A percentile compares a stretch with the other conserved stretches of the same genome.
Conservation (phyloP, 176 grass and related monocot species). For the Lolium rigidum region DNA sequence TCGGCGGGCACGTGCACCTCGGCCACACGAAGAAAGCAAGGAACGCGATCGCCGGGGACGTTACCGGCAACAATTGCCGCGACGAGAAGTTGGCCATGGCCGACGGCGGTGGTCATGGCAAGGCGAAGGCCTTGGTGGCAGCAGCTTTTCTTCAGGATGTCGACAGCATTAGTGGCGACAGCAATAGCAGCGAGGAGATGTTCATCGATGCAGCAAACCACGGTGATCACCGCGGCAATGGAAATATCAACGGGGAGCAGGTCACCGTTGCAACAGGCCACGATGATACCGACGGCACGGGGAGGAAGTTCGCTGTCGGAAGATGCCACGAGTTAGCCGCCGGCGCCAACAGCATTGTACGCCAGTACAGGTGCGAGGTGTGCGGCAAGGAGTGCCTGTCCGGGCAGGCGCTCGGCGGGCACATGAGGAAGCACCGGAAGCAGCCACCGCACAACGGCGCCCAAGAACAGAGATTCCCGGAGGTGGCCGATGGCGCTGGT, state of each 20-base stretch:
- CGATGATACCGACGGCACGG: neutral
- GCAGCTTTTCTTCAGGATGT: neutral
- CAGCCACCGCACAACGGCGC: neutral
- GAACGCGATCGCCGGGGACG: constrained; percentile 13
- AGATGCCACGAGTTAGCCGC: neutral
- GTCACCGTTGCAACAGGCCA: neutral
- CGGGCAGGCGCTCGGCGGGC: constrained; percentile 39
- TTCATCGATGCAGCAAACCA: neutral
- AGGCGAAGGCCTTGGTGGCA: neutral
- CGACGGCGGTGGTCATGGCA: neutral
- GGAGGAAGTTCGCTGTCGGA: neutral
- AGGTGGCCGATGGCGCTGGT: neutral
- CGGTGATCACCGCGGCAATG: neutral
- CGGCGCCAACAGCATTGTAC: neutral
- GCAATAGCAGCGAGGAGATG: neutral
- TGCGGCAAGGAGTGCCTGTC: constrained; percentile 33
- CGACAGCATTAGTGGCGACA: neutral
- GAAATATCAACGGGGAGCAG: neutral
- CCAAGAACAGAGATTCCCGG: constrained; percentile 20
- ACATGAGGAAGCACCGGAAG: constrained; percentile 48
- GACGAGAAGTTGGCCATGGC: too few species aligned
- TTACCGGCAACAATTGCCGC: too few species aligned
- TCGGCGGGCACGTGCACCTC: constrained; percentile 39
- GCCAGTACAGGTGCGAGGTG: constrained; percentile 40
- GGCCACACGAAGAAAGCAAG: constrained; percentile 44